Conservation (phyloP, 2,329 filamentous ascomycete species). For the Pestalotiopsis sp. region DNA sequence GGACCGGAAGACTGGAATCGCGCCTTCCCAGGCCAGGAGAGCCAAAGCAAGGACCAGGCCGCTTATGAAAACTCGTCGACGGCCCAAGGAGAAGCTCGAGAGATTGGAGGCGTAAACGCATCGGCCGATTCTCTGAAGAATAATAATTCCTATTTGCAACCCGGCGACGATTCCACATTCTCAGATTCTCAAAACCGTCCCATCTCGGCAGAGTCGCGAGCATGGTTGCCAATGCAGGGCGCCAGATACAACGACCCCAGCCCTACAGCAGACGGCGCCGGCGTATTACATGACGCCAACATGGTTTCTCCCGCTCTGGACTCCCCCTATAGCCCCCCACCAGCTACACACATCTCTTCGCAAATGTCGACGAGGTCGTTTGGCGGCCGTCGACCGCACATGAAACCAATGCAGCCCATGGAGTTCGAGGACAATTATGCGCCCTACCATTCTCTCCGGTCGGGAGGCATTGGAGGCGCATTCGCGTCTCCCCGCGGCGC, state of each 20-base stretch:
- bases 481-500: conserved; percentile 17
- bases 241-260: neutral
- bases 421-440: conserved; percentile 20
- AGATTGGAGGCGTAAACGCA: neutral
- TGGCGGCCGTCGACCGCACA: conserved; percentile 13
- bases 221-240: conserved; percentile 16
- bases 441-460: conserved; percentile 13
- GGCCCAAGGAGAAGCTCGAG: neutral
- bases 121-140: conserved; percentile 9
- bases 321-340: conserved; percentile 10
- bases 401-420: conserved; percentile 17
- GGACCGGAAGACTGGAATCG: neutral
- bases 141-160: too few species aligned
- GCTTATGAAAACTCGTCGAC: neutral
- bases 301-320: conserved; percentile 3
- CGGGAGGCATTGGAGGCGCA: conserved; percentile 16
- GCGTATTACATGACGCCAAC: conserved; percentile 14
- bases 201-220: conserved; percentile 17
- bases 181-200: conserved; percentile 8
- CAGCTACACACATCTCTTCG: conserved; percentile 8
- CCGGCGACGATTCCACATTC: neutral
- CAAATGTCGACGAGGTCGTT: neutral
- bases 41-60: neutral
- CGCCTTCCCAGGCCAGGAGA: neutral
- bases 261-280: neutral